Evolutionary conservation across 2,329 filamentous ascomycete genomes (phyloP), one percentile per base, ranked within the genome.

Genomic region (Coleophoma cylindrospora): DNA sequence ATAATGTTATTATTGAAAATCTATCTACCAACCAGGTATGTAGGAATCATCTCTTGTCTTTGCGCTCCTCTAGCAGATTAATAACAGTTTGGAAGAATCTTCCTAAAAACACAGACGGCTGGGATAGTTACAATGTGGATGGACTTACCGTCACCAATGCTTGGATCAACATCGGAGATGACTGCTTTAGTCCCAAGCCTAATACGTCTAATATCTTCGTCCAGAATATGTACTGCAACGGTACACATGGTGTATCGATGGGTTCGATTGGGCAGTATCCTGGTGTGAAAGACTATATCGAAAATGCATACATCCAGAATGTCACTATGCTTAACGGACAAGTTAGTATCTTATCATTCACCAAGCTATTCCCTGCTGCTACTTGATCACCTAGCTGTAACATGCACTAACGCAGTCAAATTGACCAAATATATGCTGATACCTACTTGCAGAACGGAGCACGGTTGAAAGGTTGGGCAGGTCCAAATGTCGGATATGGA

Each of bases 61-160:
- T 19, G 19, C 3, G 2, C 19, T 19, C 21, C 9, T 14, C 17
- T 12, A 15, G 22, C 14, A 10, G 44, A 13, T 21, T 45, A 19
- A 19, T 19, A 19, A 19, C 19, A 19, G 19, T 19, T 19, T 19
- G 19, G 19, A 66, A 69, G 41, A 61, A 68, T 8, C 66, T 74
- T 1, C 77, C 80, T 4, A 82, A 83, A 59, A 84, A 84, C 62
- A 82, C 79, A 0, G 80, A 84, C 54, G 81, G 81, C 40, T 82
- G 83, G 63, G 80, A 84, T 66, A 77, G 77, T 0, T 68, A 79
- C 48, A 82, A 81, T 48, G 74, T 80, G 33, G 73, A 80, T 47
- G 73, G 73, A 0, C 62, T 84, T 8, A 74, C 64, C 0, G 74
- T 81, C 15, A 72, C 73, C 50, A 72, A 76, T 22, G 67, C 72